Evolutionary conservation across 257 asterid species (phyloP).

Genomic region (Linderniella brevidens): DNA sequence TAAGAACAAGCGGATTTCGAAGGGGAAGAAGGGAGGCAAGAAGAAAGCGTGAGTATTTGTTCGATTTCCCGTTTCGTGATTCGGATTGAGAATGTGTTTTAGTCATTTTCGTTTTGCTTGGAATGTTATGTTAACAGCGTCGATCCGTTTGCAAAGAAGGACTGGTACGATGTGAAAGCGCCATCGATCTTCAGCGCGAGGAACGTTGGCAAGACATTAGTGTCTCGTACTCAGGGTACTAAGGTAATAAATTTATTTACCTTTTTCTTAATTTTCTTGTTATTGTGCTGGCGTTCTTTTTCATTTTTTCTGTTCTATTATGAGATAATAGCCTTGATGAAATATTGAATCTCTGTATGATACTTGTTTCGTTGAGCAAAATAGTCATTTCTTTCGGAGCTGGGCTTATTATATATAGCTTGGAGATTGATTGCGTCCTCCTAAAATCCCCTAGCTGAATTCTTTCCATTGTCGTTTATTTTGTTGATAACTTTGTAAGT

Average conservation of each 20-base stretch:
- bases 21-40: conserved; percentile 63
- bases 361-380: background rate
- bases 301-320: background rate
- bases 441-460: background rate
- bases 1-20: conserved; percentile 45
- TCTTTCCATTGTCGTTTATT: background rate
- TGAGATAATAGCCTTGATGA: background rate
- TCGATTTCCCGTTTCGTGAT: background rate
- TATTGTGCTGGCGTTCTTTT: background rate
- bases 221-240: conserved; percentile 52
- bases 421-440: too few species aligned
- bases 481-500: too few species aligned
- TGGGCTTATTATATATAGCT: too few species aligned
- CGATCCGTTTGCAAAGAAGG: conserved; percentile 47
- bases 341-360: background rate
- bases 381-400: too few species aligned
- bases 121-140: conserved; percentile 8
- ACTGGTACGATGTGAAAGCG: conserved; percentile 45
- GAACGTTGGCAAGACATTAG: conserved; percentile 38
- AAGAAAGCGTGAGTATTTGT: conserved; percentile 30
- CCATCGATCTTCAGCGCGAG: conserved; percentile 32
- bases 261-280: background rate
- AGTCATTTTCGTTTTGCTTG: background rate
- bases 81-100: background rate
- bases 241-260: conserved; percentile 15